Conservation (phyloP, 257 asterid genomes). For the Primulina tabacum region DNA sequence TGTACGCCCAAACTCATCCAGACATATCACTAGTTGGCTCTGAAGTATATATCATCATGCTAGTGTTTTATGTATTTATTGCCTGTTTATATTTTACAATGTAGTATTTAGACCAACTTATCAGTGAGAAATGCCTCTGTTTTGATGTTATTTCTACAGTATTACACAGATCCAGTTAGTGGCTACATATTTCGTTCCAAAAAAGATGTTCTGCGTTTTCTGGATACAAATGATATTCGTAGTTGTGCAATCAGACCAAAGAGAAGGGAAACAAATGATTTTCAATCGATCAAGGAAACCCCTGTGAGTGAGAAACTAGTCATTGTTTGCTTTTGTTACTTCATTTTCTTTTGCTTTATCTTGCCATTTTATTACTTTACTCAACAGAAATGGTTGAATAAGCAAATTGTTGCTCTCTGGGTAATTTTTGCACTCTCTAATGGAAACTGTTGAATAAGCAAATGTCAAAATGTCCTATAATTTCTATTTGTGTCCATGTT, state of each 20-base stretch:
- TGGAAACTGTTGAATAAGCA: background rate
- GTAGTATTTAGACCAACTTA: background rate
- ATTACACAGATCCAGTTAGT: constrained; percentile 35
- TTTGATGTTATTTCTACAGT: constrained; percentile 27
- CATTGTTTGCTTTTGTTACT: constrained; percentile 9
- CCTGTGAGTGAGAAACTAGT: constrained; percentile 30
- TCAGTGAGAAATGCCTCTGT: background rate
- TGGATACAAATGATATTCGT: constrained; percentile 33
- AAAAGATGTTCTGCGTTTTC: constrained; percentile 41
- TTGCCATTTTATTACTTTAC: background rate
- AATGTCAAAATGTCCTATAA: background rate
- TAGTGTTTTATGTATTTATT: constrained; percentile 7
- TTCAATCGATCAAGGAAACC: background rate
- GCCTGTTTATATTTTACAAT: background rate
- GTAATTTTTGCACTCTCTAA: background rate
- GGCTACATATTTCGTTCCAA: constrained; percentile 44
- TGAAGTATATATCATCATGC: background rate
- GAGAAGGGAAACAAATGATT: constrained; percentile 19
- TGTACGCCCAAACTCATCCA: too few relatives aligned
- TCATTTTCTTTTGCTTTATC: too few relatives aligned
- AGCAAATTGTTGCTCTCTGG: background rate
- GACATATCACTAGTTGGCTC: background rate
- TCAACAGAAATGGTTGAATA: background rate
- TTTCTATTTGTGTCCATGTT: background rate
- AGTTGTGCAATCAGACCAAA: constrained; percentile 36